Evolutionary conservation across 2,329 filamentous ascomycete genomes (phyloP).

Genomic region (Penicillium corylophilum): DNA sequence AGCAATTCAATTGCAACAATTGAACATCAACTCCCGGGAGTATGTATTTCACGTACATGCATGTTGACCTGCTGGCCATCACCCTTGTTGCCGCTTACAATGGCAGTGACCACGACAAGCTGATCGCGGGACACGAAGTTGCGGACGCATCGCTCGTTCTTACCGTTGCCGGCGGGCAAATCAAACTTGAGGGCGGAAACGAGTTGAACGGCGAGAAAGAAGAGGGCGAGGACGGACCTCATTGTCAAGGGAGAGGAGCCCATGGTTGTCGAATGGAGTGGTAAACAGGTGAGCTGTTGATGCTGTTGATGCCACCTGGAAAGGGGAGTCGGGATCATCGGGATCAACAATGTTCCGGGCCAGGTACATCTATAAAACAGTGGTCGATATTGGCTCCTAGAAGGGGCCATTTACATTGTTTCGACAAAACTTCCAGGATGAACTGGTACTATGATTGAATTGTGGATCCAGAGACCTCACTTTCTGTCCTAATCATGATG

Average conservation of each 20-base stretch:
- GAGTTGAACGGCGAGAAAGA: slow-evolving; percentile 39
- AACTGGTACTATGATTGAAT: neutral
- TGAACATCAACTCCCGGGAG: neutral
- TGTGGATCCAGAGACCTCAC: neutral
- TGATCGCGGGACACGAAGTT: slow-evolving; percentile 94
- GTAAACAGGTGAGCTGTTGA: slow-evolving; percentile 32
- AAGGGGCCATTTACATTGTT: neutral
- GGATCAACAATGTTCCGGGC: slow-evolving; percentile 34
- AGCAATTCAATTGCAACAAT: neutral
- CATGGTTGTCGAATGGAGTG: slow-evolving; percentile 30
- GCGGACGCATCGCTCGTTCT: slow-evolving; percentile 83
- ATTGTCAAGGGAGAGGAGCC: slow-evolving; percentile 29
- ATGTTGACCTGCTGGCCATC: slow-evolving; percentile 95
- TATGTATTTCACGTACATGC: slow-evolving; percentile 60
- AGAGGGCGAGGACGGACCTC: slow-evolving; percentile 32
- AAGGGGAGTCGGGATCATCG: slow-evolving; percentile 20
- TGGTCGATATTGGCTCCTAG: neutral
- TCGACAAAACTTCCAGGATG: neutral
- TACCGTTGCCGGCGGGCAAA: slow-evolving; percentile 67
- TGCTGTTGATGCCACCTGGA: slow-evolving; percentile 41
- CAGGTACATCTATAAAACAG: slow-evolving; percentile 4
- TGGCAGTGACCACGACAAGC: slow-evolving; percentile 91
- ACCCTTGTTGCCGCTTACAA: slow-evolving; percentile 76
- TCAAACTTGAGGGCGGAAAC: slow-evolving; percentile 86
- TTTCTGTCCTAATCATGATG: neutral